phyloP scores from a whole-genome alignment of 306 rosid genomes.

The Echinosophora koreensis region DNA sequence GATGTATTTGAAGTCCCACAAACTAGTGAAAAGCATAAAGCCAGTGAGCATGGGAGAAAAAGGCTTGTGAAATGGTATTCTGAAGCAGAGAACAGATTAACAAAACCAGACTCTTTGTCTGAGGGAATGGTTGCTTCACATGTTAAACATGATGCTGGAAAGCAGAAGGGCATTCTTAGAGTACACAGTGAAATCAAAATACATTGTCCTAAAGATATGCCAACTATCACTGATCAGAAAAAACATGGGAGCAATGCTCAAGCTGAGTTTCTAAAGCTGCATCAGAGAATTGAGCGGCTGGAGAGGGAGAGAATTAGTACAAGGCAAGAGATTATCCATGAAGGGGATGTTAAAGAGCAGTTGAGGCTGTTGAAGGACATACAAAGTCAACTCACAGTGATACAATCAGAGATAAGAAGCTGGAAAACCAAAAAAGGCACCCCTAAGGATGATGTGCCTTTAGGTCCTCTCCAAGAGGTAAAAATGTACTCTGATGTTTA shows the following conservation, averaged over 20 bases:
- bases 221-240: constrained; percentile 33
- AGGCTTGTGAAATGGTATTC: constrained; percentile 42
- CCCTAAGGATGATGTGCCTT: constrained; percentile 51
- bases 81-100: constrained; percentile 49
- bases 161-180: constrained; percentile 48
- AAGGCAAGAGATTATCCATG: constrained; percentile 64
- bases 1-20: constrained; percentile 81
- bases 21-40: constrained; percentile 42
- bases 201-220: constrained; percentile 32
- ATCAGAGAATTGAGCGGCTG: constrained; percentile 59
- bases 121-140: constrained; percentile 42
- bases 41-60: constrained; percentile 30
- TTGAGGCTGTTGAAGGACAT: constrained; percentile 76
- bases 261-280: constrained; percentile 57
- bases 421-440: constrained; percentile 52
- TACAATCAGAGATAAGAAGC: constrained; percentile 65
- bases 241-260: constrained; percentile 49
- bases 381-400: constrained; percentile 58
- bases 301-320: constrained; percentile 56
- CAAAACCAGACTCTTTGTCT: constrained; percentile 51
- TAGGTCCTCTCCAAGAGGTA: constrained; percentile 72
- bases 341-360: constrained; percentile 67
- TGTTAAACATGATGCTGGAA: constrained; percentile 42
- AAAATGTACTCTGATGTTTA: constrained; percentile 24
- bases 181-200: constrained; percentile 44